A percentile compares a stretch with the other conserved stretches of the same genome.
phyloP scores from a whole-genome alignment of 805 yeast genomes.

The Blastobotrys americana region DNA sequence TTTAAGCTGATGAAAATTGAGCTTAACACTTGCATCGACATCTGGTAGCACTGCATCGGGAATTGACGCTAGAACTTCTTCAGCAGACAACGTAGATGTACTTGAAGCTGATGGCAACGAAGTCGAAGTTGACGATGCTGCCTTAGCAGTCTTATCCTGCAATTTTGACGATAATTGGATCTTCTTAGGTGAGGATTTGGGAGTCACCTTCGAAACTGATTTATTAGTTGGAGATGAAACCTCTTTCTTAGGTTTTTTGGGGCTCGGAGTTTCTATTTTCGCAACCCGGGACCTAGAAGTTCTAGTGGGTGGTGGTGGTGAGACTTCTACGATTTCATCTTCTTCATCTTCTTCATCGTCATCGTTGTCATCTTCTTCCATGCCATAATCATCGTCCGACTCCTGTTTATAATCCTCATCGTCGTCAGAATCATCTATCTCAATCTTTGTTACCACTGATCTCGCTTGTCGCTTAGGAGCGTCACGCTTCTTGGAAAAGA shows the following conservation, averaged over 20 bases:
- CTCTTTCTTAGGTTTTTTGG: conserved; percentile 1
- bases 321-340: conserved; percentile 6
- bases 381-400: background rate
- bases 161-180: background rate
- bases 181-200: background rate
- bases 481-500: no score
- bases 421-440: no score
- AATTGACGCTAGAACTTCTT: conserved; percentile 52
- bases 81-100: conserved; percentile 31
- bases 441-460: no score
- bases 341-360: conserved; percentile 7
- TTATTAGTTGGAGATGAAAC: background rate
- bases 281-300: no score
- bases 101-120: background rate
- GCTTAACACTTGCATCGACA: conserved; percentile 41
- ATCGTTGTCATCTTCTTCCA: no score
- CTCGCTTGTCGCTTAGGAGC: no score
- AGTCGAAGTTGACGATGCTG: background rate
- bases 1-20: conserved; percentile 52
- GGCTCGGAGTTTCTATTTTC: background rate
- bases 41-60: conserved; percentile 66
- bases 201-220: background rate
- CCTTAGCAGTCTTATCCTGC: background rate
- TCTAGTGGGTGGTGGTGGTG: no score
- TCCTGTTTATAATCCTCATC: conserved; percentile 1